These are phyloP conservation scores for Monilinia vaccinii-corymbosi DNA, from an alignment of 2,329 filamentous ascomycete genomes.

Conservation along the genomic window DNA sequence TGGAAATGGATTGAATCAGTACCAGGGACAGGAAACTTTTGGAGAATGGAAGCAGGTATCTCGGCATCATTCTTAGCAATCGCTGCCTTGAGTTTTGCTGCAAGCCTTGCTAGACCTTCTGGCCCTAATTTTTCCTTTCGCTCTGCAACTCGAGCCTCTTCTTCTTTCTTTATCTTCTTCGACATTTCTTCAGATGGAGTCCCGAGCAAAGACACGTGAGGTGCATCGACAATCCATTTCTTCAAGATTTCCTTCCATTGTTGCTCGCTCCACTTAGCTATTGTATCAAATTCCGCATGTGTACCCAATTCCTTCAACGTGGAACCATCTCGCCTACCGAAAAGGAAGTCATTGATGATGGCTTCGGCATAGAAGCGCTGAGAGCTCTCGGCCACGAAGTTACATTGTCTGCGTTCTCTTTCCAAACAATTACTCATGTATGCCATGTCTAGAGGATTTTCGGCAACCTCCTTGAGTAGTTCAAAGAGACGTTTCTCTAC, in stretches of 20 bases:
- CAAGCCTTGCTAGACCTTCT: slow-evolving; percentile 70
- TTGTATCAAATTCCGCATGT: slow-evolving; percentile 51
- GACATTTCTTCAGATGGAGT: slow-evolving; percentile 75
- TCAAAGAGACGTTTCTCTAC: slow-evolving; percentile 82
- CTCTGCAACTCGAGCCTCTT: slow-evolving; percentile 67
- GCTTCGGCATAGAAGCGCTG: slow-evolving; percentile 74
- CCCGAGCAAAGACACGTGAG: slow-evolving; percentile 81
- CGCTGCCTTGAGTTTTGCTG: slow-evolving; percentile 67
- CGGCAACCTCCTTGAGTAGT: slow-evolving; percentile 70
- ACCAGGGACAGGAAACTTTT: slow-evolving; percentile 71
- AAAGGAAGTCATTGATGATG: slow-evolving; percentile 88
- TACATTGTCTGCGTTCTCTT: slow-evolving; percentile 71
- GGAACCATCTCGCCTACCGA: slow-evolving; percentile 76
- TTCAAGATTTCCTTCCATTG: slow-evolving; percentile 77
- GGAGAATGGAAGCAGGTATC: slow-evolving; percentile 74
- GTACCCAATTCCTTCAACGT: slow-evolving; percentile 53
- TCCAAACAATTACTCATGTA: slow-evolving; percentile 85
- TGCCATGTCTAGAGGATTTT: slow-evolving; percentile 74
- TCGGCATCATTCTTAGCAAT: slow-evolving; percentile 82
- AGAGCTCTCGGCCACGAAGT: slow-evolving; percentile 74
- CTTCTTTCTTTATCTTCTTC: slow-evolving; percentile 70
- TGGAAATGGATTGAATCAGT: slow-evolving; percentile 95
- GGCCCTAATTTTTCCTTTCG: slow-evolving; percentile 71
- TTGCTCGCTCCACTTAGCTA: slow-evolving; percentile 72
- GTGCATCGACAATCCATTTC: slow-evolving; percentile 76